Conservation (phyloP, 2,329 filamentous ascomycete species). For the Triangularia verruculosa region DNA sequence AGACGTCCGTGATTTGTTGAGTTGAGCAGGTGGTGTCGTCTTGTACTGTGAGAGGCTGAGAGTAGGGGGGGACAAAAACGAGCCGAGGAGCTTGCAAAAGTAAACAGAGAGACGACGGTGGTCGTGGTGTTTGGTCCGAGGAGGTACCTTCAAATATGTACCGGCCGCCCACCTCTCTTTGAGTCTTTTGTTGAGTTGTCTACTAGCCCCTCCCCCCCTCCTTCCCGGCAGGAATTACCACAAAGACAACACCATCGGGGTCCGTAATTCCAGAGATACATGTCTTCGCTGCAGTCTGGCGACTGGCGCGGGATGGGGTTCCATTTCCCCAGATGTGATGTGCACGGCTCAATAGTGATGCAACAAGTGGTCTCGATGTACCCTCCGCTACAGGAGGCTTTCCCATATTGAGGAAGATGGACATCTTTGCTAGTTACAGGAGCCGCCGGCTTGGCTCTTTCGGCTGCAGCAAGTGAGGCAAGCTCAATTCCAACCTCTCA, state of each 20-base stretch:
- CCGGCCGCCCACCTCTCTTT: neutral
- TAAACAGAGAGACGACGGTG: neutral
- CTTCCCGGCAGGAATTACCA: neutral
- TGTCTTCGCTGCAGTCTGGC: neutral
- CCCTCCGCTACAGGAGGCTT: conserved; percentile 6
- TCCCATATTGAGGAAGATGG: conserved; percentile 12
- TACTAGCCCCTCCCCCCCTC: neutral
- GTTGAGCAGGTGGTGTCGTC: neutral
- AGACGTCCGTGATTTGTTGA: neutral
- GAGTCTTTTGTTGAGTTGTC: conserved; percentile 5
- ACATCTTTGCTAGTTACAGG: conserved; percentile 19
- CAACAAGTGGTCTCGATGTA: neutral
- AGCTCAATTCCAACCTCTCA: neutral
- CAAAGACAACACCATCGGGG: neutral
- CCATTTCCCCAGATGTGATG: conserved; percentile 6
- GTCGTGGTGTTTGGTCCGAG: neutral
- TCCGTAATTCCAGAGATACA: neutral
- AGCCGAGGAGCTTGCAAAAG: neutral
- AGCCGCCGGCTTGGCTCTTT: conserved; percentile 23
- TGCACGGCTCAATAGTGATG: neutral
- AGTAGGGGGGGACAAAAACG: neutral
- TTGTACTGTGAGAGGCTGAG: neutral
- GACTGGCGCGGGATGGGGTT: neutral
- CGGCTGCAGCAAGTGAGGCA: neutral
- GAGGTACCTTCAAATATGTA: neutral